Percentiles rank a stretch among this genome's conserved stretches.
Conservation (phyloP, 2,329 filamentous ascomycete genomes). For the Albifimbria verrucaria region DNA sequence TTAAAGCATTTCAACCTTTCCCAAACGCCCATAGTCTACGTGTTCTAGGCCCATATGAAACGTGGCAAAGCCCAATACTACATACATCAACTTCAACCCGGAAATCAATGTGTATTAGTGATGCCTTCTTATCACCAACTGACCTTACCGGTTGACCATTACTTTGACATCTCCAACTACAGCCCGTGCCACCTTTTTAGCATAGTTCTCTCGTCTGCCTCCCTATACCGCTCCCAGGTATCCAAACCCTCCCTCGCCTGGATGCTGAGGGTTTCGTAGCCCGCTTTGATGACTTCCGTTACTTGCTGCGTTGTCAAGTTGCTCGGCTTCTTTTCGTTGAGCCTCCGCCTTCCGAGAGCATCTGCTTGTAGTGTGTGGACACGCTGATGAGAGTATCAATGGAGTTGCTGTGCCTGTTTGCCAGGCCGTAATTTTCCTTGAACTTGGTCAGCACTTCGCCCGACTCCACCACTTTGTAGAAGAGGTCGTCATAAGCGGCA, state of each 20-base stretch:
- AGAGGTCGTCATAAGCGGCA: slow-evolving; percentile 88
- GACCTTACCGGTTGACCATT: slow-evolving; percentile 41
- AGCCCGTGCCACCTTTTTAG: slow-evolving; percentile 79
- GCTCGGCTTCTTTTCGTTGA: slow-evolving; percentile 47
- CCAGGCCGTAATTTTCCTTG: slow-evolving; percentile 68
- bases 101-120: too few relatives aligned
- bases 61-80: too few relatives aligned
- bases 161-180: slow-evolving; percentile 62
- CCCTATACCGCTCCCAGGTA: slow-evolving; percentile 80
- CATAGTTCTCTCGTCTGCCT: slow-evolving; percentile 78
- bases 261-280: slow-evolving; percentile 92
- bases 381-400: slow-evolving; percentile 84
- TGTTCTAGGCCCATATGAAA: too few relatives aligned
- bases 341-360: slow-evolving; percentile 60
- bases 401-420: slow-evolving; percentile 59
- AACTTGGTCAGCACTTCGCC: slow-evolving; percentile 81
- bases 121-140: too few relatives aligned
- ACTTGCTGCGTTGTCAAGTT: slow-evolving; percentile 82
- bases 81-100: too few relatives aligned
- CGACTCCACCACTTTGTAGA: slow-evolving; percentile 96
- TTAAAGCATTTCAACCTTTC: too few relatives aligned
- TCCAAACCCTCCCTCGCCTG: slow-evolving; percentile 84
- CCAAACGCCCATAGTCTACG: too few relatives aligned
- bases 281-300: slow-evolving; percentile 88
- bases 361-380: slow-evolving; percentile 79